phyloP scores from a whole-genome alignment of 768 basidiomycete species.

The Lyophyllum decastes region DNA sequence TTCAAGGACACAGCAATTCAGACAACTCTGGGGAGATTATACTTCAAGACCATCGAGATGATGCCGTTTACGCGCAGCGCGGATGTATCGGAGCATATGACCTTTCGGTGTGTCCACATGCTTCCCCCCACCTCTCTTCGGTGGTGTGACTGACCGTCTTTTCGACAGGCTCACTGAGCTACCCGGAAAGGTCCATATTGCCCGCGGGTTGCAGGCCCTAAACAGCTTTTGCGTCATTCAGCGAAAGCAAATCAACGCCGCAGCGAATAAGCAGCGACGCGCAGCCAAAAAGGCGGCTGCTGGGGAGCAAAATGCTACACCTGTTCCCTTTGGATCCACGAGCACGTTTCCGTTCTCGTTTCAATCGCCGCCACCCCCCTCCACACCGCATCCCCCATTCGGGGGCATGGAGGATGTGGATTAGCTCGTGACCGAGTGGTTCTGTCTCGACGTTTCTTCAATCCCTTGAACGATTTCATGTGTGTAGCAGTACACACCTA shows the following conservation, averaged over 20 bases:
- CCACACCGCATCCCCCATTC: constrained; percentile 2
- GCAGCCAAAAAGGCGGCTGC: constrained; percentile 15
- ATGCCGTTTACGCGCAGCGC: constrained; percentile 59
- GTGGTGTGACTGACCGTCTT: neutral
- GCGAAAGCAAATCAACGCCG: constrained; percentile 34
- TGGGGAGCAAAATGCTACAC: constrained; percentile 7
- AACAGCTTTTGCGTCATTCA: constrained; percentile 53
- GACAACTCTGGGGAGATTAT: constrained; percentile 38
- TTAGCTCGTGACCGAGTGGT: constrained; percentile 14
- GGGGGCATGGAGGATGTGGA: constrained; percentile 34
- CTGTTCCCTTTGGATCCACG: neutral
- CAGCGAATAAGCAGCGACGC: constrained; percentile 22
- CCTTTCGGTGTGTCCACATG: constrained; percentile 39
- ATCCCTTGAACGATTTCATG: neutral
- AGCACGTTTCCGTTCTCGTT: constrained; percentile 1
- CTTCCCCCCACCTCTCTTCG: neutral
- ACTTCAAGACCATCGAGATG: constrained; percentile 42
- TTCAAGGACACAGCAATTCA: constrained; percentile 38
- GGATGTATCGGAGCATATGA: constrained; percentile 62
- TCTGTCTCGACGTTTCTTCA: no score
- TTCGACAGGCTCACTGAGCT: constrained; percentile 45
- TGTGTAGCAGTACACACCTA: neutral
- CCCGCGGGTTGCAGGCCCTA: constrained; percentile 52
- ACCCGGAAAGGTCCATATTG: constrained; percentile 52
- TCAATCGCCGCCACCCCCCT: neutral